phyloP scores from a whole-genome alignment of 2,329 filamentous ascomycete species.

The Penicillium sclerotigenum region DNA sequence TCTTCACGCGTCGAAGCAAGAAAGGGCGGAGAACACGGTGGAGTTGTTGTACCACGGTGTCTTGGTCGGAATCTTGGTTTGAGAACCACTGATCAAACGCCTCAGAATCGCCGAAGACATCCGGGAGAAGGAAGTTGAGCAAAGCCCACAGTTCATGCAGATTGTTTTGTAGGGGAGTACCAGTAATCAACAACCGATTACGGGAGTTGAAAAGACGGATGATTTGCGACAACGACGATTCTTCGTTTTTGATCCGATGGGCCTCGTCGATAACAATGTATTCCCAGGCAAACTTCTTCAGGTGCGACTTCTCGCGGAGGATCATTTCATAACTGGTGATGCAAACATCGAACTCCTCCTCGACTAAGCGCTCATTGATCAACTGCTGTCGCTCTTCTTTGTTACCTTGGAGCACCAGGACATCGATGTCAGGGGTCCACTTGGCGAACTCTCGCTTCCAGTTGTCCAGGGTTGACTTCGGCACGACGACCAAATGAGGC shows the following conservation, averaged over 20 bases:
- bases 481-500: slow-evolving; percentile 86
- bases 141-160: slow-evolving; percentile 96
- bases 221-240: slow-evolving; percentile 93
- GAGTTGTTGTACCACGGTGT: slow-evolving; percentile 91
- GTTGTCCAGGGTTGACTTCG: slow-evolving; percentile 96
- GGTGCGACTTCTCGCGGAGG: slow-evolving; percentile 83
- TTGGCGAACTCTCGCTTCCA: slow-evolving; percentile 92
- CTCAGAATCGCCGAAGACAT: slow-evolving; percentile 94
- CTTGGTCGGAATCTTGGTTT: slow-evolving; percentile 82
- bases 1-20: slow-evolving; percentile 91
- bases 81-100: slow-evolving; percentile 99
- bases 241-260: slow-evolving; percentile 98
- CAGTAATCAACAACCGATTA: slow-evolving; percentile 92
- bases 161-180: slow-evolving; percentile 96
- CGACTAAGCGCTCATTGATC: slow-evolving; percentile 86
- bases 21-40: slow-evolving; percentile 92
- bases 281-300: slow-evolving; percentile 99
- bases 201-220: slow-evolving; percentile 94
- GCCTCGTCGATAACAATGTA: slow-evolving; percentile 99
- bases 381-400: slow-evolving; percentile 88
- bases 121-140: slow-evolving; percentile 94
- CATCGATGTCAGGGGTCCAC: slow-evolving; percentile 95
- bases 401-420: slow-evolving; percentile 87
- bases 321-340: slow-evolving; percentile 99
- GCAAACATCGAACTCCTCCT: slow-evolving; percentile 95